Conservation (phyloP, 768 basidiomycete species). For the Porpolomopsis calyptriformis region DNA sequence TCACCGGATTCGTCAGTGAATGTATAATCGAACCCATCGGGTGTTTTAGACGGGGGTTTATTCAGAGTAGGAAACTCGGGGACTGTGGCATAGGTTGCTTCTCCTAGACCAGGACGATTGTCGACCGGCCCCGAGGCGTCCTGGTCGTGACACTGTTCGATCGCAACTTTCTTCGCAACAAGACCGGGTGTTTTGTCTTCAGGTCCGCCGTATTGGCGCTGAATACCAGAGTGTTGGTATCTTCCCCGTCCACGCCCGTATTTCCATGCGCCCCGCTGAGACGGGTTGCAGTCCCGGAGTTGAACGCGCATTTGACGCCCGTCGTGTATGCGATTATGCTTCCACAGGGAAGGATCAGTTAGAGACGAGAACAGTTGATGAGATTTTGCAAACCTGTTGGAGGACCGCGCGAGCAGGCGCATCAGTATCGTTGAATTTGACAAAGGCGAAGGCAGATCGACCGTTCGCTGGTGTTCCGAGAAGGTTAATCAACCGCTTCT, state of each 20-base stretch:
- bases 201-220: conserved; percentile 20
- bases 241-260: conserved; percentile 36
- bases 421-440: conserved; percentile 56
- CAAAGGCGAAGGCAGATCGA: conserved; percentile 67
- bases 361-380: not conserved
- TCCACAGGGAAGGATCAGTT: not conserved
- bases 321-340: conserved; percentile 63
- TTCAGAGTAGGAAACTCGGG: conserved; percentile 1
- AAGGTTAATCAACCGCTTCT: not conserved
- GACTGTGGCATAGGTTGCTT: not conserved
- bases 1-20: not conserved
- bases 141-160: not conserved
- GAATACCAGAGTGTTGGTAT: conserved; percentile 21
- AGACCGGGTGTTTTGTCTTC: conserved; percentile 8
- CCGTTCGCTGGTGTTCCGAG: conserved; percentile 39
- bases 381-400: conserved; percentile 39
- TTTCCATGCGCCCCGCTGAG: conserved; percentile 37
- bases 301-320: conserved; percentile 70
- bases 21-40: not conserved
- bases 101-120: not conserved
- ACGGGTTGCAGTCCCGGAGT: conserved; percentile 55
- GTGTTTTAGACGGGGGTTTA: not conserved
- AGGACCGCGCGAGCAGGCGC: conserved; percentile 56
- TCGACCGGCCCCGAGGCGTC: not conserved
- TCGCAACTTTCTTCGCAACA: conserved; percentile 2